Evolutionary conservation across 371 early-diverging fungal genomes (phyloP), one percentile per base, ranked within the genome.

Genomic region (Saksenaea vasiformis): DNA sequence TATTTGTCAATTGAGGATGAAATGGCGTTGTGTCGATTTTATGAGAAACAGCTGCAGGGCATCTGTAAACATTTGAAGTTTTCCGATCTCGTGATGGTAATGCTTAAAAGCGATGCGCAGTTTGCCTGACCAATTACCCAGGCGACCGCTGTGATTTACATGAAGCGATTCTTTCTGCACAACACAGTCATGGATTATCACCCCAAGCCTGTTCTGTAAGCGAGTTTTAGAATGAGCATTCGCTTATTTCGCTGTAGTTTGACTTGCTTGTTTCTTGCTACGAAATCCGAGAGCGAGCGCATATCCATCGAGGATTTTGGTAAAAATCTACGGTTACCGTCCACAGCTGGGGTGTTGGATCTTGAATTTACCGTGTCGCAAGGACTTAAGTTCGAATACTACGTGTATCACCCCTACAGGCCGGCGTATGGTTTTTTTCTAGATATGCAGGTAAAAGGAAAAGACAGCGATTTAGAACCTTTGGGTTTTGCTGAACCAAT

Each of bases 141-240:
- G 91, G 93, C 94, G 41, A 95, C 96, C 0, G 92, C 95, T 0
- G 83, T 95, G n/a, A 85, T 87, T 17, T 95, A 90, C 59, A 91
- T 94, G 87, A 95, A 95, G 70, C 90, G 97, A 11, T 97, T 95
- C 80, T 95, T 90, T 73, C 74, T 97, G 35, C 78, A 83, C 68
- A 92, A 94, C 63, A 88, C 91, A 2, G 85, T 91, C 13, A 93
- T 97, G 90, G 95, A 96, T 65, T 92, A 95, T 69, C 93, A 91
- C 62, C 94, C 93, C 11, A 94, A 93, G 64, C 84, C 87, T 61
- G 87, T 95, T 54, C 82, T 93, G 92, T 89, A 81, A 68, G 62
- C 31, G 8, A 26, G 31, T 13, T n/a, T 17, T 11, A 38, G 35
- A 17, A 31, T 22, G 51, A 15, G 11, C 14, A 22, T 26, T n/a